Conservation (phyloP, 371 early-diverging fungal species). For the Apophysomyces variabilis region DNA sequence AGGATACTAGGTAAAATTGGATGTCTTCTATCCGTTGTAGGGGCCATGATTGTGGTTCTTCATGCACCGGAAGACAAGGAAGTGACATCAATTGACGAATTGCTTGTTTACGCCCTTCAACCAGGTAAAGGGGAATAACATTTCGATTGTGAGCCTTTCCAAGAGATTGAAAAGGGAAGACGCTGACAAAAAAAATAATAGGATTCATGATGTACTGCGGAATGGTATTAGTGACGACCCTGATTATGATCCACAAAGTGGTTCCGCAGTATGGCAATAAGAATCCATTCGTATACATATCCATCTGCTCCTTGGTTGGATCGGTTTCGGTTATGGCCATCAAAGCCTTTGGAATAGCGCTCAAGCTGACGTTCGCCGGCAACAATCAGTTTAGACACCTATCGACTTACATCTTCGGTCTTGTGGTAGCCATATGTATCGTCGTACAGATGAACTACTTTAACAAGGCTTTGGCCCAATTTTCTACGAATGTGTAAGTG, state of each 20-base stretch:
- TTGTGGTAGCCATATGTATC: constrained; percentile 82
- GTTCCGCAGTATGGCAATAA: constrained; percentile 81
- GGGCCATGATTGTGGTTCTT: constrained; percentile 85
- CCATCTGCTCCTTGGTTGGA: constrained; percentile 89
- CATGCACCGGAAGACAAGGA: constrained; percentile 87
- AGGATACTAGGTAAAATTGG: constrained; percentile 85
- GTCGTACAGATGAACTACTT: constrained; percentile 96
- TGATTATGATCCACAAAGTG: constrained; percentile 80
- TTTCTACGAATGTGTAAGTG: constrained; percentile 82
- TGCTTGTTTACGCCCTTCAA: constrained; percentile 75
- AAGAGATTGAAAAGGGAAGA: not conserved
- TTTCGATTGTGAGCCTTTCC: too few species aligned
- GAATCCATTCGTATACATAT: constrained; percentile 84
- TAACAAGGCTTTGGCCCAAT: constrained; percentile 92
- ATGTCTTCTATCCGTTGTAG: constrained; percentile 87
- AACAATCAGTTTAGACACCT: constrained; percentile 87
- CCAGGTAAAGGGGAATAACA: constrained; percentile 53
- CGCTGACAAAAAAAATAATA: constrained; percentile 17
- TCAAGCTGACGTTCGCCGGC: constrained; percentile 89
- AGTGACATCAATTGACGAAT: constrained; percentile 66
- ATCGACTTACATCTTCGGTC: constrained; percentile 85
- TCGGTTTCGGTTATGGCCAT: constrained; percentile 90
- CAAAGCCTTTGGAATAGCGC: constrained; percentile 91
- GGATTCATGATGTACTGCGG: constrained; percentile 83
- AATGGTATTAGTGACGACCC: constrained; percentile 60